phyloP scores from a whole-genome alignment of 495 filamentous ascomycete species.

The Aspergillus biplanus region DNA sequence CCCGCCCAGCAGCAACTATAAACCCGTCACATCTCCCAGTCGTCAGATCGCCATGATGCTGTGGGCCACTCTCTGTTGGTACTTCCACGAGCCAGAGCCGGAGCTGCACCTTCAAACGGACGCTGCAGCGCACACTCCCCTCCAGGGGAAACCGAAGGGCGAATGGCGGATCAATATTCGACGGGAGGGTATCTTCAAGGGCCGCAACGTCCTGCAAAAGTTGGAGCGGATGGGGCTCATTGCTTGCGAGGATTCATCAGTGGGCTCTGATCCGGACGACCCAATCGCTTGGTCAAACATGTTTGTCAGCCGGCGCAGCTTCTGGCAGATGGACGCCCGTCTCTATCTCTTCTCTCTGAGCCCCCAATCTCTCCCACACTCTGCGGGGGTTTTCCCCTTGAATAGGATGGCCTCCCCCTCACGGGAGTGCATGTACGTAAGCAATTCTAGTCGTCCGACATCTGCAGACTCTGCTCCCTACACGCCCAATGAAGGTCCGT shows the following conservation, averaged over 20 bases:
- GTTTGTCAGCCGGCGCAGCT: constrained; percentile 78
- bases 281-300: constrained; percentile 71
- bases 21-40: constrained; percentile 75
- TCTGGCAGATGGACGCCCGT: constrained; percentile 90
- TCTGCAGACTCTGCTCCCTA: constrained; percentile 30
- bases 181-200: constrained; percentile 83
- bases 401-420: constrained; percentile 59
- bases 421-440: constrained; percentile 42
- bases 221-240: constrained; percentile 92
- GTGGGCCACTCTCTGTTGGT: constrained; percentile 94
- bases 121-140: constrained; percentile 66
- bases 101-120: constrained; percentile 59
- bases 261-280: constrained; percentile 63
- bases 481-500: constrained; percentile 57
- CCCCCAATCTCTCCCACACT: constrained; percentile 51
- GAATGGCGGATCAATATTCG: constrained; percentile 90
- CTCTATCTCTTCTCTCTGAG: constrained; percentile 85
- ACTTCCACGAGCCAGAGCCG: constrained; percentile 73
- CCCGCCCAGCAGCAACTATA: constrained; percentile 77
- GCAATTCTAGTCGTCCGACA: constrained; percentile 17
- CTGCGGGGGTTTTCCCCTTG: constrained; percentile 57
- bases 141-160: constrained; percentile 71
- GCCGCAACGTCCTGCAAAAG: constrained; percentile 81
- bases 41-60: constrained; percentile 94
- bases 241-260: constrained; percentile 71